Percentiles rank a stretch among this genome's conserved stretches.
These are phyloP conservation scores for Fusarium bulbicola DNA, from an alignment of 2,329 filamentous ascomycete genomes.

Conservation along the genomic window DNA sequence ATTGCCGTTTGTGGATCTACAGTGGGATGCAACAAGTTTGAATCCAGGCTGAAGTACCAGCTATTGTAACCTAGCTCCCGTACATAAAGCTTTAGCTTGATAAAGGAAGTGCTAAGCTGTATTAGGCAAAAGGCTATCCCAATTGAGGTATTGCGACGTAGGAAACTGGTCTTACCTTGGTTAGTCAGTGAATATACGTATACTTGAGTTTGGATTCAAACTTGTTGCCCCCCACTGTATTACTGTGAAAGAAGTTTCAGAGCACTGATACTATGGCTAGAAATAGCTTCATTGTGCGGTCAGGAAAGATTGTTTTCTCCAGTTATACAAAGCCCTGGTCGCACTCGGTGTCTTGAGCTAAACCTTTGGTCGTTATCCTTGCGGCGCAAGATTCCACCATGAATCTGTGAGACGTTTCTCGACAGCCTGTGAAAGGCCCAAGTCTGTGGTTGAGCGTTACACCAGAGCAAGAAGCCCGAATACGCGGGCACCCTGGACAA, in stretches of 20 bases:
- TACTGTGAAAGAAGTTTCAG: neutral
- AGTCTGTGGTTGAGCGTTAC: slow-evolving; percentile 18
- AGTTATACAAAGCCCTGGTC: neutral
- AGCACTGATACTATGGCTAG: neutral
- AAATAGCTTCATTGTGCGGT: slow-evolving; percentile 4
- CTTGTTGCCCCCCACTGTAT: no score
- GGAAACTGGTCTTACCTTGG: no score
- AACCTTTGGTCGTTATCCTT: slow-evolving; percentile 2
- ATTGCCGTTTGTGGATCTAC: neutral
- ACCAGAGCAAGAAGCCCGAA: slow-evolving; percentile 16
- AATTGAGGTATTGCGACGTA: no score
- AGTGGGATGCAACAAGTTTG: no score
- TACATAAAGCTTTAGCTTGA: no score
- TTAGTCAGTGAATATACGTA: no score
- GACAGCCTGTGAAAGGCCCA: slow-evolving; percentile 20
- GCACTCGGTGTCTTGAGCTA: neutral
- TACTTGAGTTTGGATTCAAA: no score
- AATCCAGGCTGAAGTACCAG: no score
- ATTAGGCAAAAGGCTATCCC: no score
- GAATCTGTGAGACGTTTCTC: slow-evolving; percentile 10
- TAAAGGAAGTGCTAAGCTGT: no score
- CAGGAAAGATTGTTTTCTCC: neutral
- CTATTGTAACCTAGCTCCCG: no score
- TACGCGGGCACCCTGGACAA: neutral
- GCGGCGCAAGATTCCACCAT: slow-evolving; percentile 2